These are phyloP conservation scores for Fraxinus paxiana DNA, from an alignment of 305 asterid species.

Conservation along the genomic window DNA sequence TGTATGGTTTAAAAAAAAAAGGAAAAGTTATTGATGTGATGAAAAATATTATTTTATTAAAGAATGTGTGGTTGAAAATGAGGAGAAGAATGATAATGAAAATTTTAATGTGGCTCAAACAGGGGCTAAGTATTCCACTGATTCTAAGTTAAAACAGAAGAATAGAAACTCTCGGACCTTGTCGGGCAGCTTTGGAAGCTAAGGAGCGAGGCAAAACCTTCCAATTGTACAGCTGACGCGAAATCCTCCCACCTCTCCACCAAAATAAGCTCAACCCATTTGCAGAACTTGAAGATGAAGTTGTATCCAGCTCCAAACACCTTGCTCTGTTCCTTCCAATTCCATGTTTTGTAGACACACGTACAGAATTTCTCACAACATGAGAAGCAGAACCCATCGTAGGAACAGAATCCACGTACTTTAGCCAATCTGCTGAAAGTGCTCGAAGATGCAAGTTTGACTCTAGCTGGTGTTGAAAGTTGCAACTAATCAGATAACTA, in stretches of 20 bases:
- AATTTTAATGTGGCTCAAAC: too few relatives aligned
- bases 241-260: constrained; percentile 96
- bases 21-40: too few relatives aligned
- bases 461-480: constrained; percentile 63
- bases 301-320: constrained; percentile 39
- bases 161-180: constrained; percentile 51
- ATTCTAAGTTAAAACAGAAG: constrained; percentile 6
- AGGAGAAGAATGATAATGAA: too few relatives aligned
- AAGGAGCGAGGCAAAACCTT: constrained; percentile 71
- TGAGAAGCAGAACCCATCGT: constrained; percentile 78
- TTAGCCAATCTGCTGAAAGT: constrained; percentile 70
- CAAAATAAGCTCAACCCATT: constrained; percentile 72
- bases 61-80: too few relatives aligned
- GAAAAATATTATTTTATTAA: too few relatives aligned
- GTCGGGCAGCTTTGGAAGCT: constrained; percentile 88
- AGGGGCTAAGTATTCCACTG: constrained; percentile 4
- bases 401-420: constrained; percentile 69
- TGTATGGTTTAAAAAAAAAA: too few relatives aligned
- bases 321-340: constrained; percentile 48
- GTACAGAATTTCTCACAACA: constrained; percentile 44
- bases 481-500: constrained; percentile 17
- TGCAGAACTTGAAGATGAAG: constrained; percentile 55
- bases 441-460: constrained; percentile 67
- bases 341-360: constrained; percentile 54
- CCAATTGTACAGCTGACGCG: constrained; percentile 74